Percentiles rank a stretch among this genome's conserved stretches.
Evolutionary conservation across 768 basidiomycete species (phyloP).

Genomic region (Podaxis sp.): DNA sequence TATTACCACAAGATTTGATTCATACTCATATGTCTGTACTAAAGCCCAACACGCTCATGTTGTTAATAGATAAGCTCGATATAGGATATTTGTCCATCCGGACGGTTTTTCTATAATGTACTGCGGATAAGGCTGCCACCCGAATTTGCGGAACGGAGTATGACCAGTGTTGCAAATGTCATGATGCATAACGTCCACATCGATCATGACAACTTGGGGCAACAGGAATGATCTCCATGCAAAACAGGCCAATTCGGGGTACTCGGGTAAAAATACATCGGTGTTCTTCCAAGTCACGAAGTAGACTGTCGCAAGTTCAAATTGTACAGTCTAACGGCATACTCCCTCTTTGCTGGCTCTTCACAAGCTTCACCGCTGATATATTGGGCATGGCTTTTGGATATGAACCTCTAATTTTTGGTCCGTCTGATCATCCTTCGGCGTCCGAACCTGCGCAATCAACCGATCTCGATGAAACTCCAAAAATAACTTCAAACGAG

Average conservation of each 20-base stretch:
- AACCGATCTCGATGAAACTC: background rate
- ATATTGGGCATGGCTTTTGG: conserved; percentile 5
- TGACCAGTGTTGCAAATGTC: background rate
- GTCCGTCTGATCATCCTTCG: conserved; percentile 10
- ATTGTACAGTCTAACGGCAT: background rate
- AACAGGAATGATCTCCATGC: too few species aligned
- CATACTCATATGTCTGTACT: conserved; percentile 16
- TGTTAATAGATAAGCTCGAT: conserved; percentile 7
- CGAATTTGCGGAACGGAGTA: background rate
- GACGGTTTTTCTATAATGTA: background rate
- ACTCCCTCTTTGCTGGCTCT: background rate
- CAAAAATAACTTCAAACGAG: background rate
- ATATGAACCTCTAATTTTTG: conserved; percentile 11
- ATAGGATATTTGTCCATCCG: background rate
- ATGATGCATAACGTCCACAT: background rate
- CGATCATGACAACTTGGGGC: background rate
- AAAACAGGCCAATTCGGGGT: too few species aligned
- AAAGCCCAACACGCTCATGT: conserved; percentile 5
- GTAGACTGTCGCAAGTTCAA: background rate
- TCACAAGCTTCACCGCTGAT: conserved; percentile 8
- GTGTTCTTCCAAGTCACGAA: background rate
- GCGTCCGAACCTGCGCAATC: conserved; percentile 9
- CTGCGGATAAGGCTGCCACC: background rate
- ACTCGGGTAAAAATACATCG: conserved; percentile 2
- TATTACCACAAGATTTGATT: conserved; percentile 13